Evolutionary conservation across 139 green algal species (phyloP), one percentile per base, ranked within the genome.

Genomic region (Chlorella sp.): DNA sequence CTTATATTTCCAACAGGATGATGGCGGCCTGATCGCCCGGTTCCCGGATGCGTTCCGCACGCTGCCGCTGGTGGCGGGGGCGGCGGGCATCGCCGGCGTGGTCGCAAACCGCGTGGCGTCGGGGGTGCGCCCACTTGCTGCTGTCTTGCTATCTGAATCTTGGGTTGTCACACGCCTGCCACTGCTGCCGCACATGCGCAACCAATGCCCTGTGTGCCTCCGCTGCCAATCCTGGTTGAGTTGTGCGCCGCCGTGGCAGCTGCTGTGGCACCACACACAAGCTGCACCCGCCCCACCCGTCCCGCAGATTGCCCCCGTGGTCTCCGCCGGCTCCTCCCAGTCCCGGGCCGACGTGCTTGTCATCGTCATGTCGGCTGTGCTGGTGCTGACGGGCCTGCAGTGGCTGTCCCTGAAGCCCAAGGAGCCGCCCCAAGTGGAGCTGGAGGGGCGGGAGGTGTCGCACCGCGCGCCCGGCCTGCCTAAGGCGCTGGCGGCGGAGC

Each of bases 381-480:
- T 98, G 54, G 76, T 96, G 51, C 91, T 99, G 0, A 98, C 94
- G 2, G 96, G 96, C 7, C 92, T 99, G 73, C 92, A 96, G 75
- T 99, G 96, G 96, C 85, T 96, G 7, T 90, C 92, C 0, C 81
- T 98, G n/a, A 94, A 93, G 87, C 90, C 93, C 16, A 84, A 82
- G 69, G 74, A 48, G 5, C 72, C 89, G 6, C 32, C 81, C 70
- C 54, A 76, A 73, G 94, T 94, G 48, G 51, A 88, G 16, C 83
- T 91, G 41, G 86, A 90, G 38, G 92, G 89, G 7, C 62, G 85
- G 68, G 5, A 58, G 36, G 81, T 93, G 7, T 80, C 87, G 26
- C 93, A 83, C 58, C 32, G 87, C 7, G 79, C 90, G 13, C 82
- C 87, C 0, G 84, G 84, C 34, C 81, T 95, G 73, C 82, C 89